Evolutionary conservation across 1,284 basidiomycete species (phyloP).

Genomic region (Marasmius tenuissimus): DNA sequence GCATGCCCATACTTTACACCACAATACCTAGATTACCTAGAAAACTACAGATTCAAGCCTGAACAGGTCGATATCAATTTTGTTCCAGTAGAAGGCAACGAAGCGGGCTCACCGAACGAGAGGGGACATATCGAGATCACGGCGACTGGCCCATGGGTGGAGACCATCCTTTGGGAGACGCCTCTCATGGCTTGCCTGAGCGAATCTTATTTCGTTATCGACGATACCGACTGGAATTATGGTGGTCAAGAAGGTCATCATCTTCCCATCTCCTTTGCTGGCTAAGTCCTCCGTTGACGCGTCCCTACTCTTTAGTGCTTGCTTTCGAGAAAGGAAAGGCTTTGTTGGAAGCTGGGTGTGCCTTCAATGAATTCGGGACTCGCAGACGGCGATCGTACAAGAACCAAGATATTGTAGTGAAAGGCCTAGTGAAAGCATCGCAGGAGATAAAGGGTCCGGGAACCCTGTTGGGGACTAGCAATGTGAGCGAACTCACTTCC

Average conservation of each 20-base stretch:
- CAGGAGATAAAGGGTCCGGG: constrained; percentile 55
- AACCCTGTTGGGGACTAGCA: constrained; percentile 82
- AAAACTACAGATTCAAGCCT: constrained; percentile 75
- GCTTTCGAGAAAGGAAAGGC: constrained; percentile 73
- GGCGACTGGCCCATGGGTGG: constrained; percentile 79
- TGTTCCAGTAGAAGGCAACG: constrained; percentile 50
- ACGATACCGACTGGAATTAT: constrained; percentile 82
- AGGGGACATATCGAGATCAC: constrained; percentile 75
- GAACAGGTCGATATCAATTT: constrained; percentile 78
- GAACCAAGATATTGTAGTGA: constrained; percentile 80
- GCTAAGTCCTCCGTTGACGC: not conserved
- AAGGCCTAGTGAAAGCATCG: constrained; percentile 66
- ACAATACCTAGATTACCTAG: constrained; percentile 80
- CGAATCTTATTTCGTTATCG: constrained; percentile 71
- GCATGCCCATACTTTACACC: constrained; percentile 78
- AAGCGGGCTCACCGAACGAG: not conserved
- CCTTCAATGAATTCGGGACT: constrained; percentile 93
- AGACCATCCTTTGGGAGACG: constrained; percentile 96
- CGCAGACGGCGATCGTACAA: constrained; percentile 81
- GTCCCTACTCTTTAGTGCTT: constrained; percentile 34
- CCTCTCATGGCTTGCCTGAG: constrained; percentile 90
- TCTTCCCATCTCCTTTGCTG: not conserved
- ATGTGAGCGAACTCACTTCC: constrained; percentile 49
- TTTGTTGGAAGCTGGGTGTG: constrained; percentile 71
- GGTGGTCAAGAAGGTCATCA: constrained; percentile 72